A percentile compares a stretch with the other conserved stretches of the same genome.
These are phyloP conservation scores for Sapria himalayana DNA, from an alignment of 345 rosid species.

Conservation along the genomic window DNA sequence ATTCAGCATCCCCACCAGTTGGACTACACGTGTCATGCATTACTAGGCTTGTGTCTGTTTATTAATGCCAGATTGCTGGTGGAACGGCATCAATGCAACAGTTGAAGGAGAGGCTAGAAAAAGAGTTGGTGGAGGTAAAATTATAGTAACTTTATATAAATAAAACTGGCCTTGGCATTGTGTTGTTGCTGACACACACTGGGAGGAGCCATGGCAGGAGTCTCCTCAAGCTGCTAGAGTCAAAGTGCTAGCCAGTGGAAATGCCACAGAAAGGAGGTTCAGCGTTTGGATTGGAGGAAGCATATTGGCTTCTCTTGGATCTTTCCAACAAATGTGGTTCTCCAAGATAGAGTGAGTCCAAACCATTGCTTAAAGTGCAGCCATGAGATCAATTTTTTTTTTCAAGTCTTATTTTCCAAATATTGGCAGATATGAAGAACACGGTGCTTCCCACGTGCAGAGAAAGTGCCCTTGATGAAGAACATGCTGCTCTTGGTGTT, in stretches of 20 bases:
- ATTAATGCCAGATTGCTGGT: conserved; percentile 70
- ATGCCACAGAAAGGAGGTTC: conserved; percentile 86
- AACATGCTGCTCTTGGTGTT: too few species aligned
- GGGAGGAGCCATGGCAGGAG: too few species aligned
- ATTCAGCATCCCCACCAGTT: too few species aligned
- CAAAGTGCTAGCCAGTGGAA: conserved; percentile 91
- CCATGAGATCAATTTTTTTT: neutral
- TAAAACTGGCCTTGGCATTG: too few species aligned
- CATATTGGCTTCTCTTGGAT: conserved; percentile 77
- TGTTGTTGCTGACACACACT: too few species aligned
- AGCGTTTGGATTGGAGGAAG: conserved; percentile 95
- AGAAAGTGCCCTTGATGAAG: conserved; percentile 67
- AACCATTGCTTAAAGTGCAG: neutral
- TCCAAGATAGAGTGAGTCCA: conserved; percentile 57
- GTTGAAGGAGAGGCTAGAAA: conserved; percentile 92
- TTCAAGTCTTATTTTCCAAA: neutral
- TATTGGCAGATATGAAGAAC: conserved; percentile 75
- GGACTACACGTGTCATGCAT: too few species aligned
- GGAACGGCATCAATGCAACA: conserved; percentile 99
- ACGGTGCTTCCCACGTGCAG: conserved; percentile 85
- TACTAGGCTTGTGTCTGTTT: conserved; percentile 3
- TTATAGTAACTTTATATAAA: conserved; percentile 1
- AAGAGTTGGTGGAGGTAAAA: conserved; percentile 79
- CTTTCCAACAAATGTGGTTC: conserved; percentile 98
- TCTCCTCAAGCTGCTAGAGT: conserved; percentile 98